These are phyloP conservation scores for Globisporangium paddicum DNA, from an alignment of 352 stramenopile species.

Conservation along the genomic window DNA sequence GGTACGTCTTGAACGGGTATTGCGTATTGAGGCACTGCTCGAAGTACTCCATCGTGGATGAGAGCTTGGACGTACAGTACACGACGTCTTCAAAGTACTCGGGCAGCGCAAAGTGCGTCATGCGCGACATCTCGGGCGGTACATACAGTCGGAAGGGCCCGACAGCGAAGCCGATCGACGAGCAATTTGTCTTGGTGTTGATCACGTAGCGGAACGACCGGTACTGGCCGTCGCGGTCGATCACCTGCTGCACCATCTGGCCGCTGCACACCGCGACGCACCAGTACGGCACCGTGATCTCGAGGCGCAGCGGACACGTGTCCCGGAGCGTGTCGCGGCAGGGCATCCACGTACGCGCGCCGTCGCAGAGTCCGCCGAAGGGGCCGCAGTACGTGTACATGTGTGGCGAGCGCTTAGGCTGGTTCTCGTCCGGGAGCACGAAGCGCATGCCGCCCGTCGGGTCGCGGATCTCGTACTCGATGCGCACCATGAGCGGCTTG, in stretches of 20 bases:
- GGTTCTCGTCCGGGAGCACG: constrained; percentile 60
- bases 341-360: constrained; percentile 81
- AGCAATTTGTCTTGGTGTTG: constrained; percentile 79
- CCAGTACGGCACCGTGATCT: constrained; percentile 77
- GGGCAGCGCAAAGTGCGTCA: constrained; percentile 82
- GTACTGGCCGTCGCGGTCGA: constrained; percentile 56
- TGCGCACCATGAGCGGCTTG: constrained; percentile 59
- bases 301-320: constrained; percentile 64
- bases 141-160: constrained; percentile 75
- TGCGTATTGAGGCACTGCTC: constrained; percentile 58
- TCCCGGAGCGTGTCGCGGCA: constrained; percentile 73
- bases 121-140: constrained; percentile 67
- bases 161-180: constrained; percentile 74
- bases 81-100: constrained; percentile 74
- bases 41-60: constrained; percentile 77
- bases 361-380: constrained; percentile 78
- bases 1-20: constrained; percentile 85
- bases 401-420: constrained; percentile 68
- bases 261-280: constrained; percentile 80
- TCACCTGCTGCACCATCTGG: constrained; percentile 79
- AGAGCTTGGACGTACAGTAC: constrained; percentile 66
- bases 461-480: constrained; percentile 80
- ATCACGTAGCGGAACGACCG: constrained; percentile 75
- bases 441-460: constrained; percentile 65
- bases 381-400: constrained; percentile 87